Percentiles rank a stretch among this genome's conserved stretches.
Conservation (phyloP, 129 eudicot species). For the Helianthus annuus region DNA sequence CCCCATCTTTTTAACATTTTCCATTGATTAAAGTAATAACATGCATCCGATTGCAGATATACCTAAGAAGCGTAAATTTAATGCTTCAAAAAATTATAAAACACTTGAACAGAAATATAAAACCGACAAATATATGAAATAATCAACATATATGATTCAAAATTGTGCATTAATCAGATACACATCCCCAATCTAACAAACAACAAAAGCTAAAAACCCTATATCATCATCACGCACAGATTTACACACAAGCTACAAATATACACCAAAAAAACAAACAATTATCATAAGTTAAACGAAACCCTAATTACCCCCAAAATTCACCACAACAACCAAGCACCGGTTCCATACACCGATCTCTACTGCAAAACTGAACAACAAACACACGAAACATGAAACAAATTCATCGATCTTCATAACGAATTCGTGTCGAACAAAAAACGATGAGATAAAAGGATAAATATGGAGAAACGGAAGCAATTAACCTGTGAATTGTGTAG, state of each 20-base stretch:
- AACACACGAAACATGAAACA: not conserved
- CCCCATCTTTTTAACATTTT: not conserved
- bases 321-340: slow-evolving; percentile 1
- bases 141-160: not conserved
- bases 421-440: slow-evolving; percentile 3
- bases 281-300: not conserved
- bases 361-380: not conserved
- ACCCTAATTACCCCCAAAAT: slow-evolving; percentile 20
- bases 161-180: not conserved
- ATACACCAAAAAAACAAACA: not conserved
- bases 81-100: not conserved
- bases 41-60: not conserved
- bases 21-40: not conserved
- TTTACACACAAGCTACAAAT: not conserved
- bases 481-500: slow-evolving; percentile 31
- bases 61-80: not conserved
- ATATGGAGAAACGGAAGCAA: not conserved
- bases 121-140: not conserved
- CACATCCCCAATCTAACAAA: slow-evolving; percentile 1
- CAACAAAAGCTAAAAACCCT: slow-evolving; percentile 13
- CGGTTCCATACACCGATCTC: not conserved
- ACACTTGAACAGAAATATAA: not conserved
- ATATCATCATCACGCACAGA: slow-evolving; percentile 6
- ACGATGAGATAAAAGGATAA: not conserved
- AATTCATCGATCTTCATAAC: not conserved